Conservation (phyloP, 768 basidiomycete species). For the Termitomyces sp. region DNA sequence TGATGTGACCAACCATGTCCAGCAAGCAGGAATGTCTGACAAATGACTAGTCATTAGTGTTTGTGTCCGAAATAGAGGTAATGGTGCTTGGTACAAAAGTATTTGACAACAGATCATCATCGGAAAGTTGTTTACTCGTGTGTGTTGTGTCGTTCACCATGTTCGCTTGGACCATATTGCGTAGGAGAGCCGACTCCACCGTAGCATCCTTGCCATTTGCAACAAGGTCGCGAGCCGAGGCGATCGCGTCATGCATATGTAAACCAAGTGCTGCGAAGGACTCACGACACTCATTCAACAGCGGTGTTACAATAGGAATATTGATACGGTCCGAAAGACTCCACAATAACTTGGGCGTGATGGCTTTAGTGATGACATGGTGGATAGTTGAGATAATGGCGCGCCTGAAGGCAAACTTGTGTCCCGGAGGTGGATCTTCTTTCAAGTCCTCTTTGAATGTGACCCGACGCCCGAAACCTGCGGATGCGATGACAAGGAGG, state of each 20-base stretch:
- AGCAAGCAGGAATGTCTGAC: constrained; percentile 41
- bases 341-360: constrained; percentile 30
- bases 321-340: constrained; percentile 20
- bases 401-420: constrained; percentile 28
- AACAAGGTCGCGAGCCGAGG: constrained; percentile 30
- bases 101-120: constrained; percentile 42
- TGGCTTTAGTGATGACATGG: constrained; percentile 21
- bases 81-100: constrained; percentile 33
- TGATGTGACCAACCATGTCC: constrained; percentile 33
- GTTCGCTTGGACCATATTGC: constrained; percentile 43
- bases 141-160: constrained; percentile 28
- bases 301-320: constrained; percentile 30
- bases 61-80: background rate
- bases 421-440: constrained; percentile 21
- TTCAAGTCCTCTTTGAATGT: constrained; percentile 27
- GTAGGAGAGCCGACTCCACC: constrained; percentile 32
- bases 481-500: constrained; percentile 34
- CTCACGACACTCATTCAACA: constrained; percentile 20
- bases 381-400: constrained; percentile 26
- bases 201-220: constrained; percentile 18
- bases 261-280: constrained; percentile 30
- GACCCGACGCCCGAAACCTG: constrained; percentile 34
- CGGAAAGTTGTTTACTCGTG: constrained; percentile 25
- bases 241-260: constrained; percentile 38
- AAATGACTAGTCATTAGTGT: background rate